Percentiles rank a stretch among this genome's conserved stretches.
These are phyloP conservation scores for Crucihimalaya himalaica DNA, from an alignment of 345 rosid genomes.

Conservation along the genomic window DNA sequence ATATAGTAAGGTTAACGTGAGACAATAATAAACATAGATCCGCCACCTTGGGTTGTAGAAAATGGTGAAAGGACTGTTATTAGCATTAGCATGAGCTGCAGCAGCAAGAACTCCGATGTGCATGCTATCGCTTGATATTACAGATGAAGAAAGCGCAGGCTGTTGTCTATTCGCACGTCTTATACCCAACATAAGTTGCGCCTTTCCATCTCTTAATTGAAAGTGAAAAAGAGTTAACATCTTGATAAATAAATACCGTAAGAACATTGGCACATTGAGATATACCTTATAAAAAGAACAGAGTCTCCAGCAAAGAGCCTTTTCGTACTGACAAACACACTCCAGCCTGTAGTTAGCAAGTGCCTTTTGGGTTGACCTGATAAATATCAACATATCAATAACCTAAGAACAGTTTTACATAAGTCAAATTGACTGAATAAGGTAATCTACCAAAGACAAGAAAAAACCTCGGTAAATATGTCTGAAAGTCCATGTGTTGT, in stretches of 20 bases:
- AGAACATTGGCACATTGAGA: constrained; percentile 7
- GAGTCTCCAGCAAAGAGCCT: constrained; percentile 95
- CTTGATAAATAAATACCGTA: constrained; percentile 19
- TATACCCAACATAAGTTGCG: constrained; percentile 84
- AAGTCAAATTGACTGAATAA: neutral
- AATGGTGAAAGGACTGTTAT: constrained; percentile 85
- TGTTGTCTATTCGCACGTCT: constrained; percentile 90
- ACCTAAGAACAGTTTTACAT: constrained; percentile 9
- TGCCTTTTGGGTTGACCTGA: constrained; percentile 94
- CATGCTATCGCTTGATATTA: constrained; percentile 98
- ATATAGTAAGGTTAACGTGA: neutral
- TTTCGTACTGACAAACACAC: constrained; percentile 90
- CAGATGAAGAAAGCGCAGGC: constrained; percentile 89
- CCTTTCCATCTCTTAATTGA: constrained; percentile 80
- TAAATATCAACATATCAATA: constrained; percentile 22
- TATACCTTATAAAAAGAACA: constrained; percentile 86
- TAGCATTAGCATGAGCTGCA: constrained; percentile 98
- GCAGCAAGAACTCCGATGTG: constrained; percentile 99
- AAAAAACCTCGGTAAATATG: constrained; percentile 88
- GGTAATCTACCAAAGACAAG: neutral
- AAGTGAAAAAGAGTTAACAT: constrained; percentile 17
- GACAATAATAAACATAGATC: constrained; percentile 7
- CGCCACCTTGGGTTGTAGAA: constrained; percentile 92
- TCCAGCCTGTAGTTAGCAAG: constrained; percentile 94
- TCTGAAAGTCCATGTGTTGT: constrained; percentile 79